These are phyloP conservation scores for Kluyveromyces lactis DNA, from an alignment of 805 yeast species.

Conservation along the genomic window DNA sequence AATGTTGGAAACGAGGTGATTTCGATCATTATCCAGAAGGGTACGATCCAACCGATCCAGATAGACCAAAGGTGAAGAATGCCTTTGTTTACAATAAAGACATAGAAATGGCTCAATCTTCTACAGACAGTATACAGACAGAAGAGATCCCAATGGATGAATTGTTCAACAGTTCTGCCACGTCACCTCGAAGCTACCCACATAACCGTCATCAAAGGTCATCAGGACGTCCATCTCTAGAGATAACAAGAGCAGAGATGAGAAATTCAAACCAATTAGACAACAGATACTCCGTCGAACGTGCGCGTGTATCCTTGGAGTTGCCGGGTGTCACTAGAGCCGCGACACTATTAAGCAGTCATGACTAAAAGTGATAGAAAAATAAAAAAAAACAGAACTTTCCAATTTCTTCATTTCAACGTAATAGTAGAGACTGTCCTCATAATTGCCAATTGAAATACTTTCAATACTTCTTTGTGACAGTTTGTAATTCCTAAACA, in stretches of 20 bases:
- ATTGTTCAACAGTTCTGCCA: constrained; percentile 8
- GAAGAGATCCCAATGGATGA: constrained; percentile 34
- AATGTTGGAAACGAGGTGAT: constrained; percentile 59
- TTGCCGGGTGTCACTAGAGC: constrained; percentile 36
- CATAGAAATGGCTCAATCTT: constrained; percentile 22
- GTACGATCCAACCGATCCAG: constrained; percentile 78
- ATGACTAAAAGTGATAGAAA: background rate
- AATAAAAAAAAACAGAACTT: too few relatives aligned
- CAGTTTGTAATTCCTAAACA: too few relatives aligned
- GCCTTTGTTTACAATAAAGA: constrained; percentile 14
- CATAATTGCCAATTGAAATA: too few relatives aligned
- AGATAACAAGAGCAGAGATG: constrained; percentile 32
- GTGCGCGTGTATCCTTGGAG: constrained; percentile 34
- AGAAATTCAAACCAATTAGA: constrained; percentile 30
- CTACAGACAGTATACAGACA: constrained; percentile 27
- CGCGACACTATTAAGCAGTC: constrained; percentile 24
- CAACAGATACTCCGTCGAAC: constrained; percentile 32
- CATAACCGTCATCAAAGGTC: constrained; percentile 16
- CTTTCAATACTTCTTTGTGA: too few relatives aligned
- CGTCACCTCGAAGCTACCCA: constrained; percentile 7
- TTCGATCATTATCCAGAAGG: constrained; percentile 55
- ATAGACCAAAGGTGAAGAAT: constrained; percentile 40
- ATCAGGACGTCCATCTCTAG: constrained; percentile 21
- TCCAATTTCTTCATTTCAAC: too few relatives aligned
- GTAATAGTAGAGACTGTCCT: too few relatives aligned